These are phyloP conservation scores for Hygrophoropsis aurantiaca DNA, from an alignment of 768 basidiomycete genomes.

Conservation along the genomic window DNA sequence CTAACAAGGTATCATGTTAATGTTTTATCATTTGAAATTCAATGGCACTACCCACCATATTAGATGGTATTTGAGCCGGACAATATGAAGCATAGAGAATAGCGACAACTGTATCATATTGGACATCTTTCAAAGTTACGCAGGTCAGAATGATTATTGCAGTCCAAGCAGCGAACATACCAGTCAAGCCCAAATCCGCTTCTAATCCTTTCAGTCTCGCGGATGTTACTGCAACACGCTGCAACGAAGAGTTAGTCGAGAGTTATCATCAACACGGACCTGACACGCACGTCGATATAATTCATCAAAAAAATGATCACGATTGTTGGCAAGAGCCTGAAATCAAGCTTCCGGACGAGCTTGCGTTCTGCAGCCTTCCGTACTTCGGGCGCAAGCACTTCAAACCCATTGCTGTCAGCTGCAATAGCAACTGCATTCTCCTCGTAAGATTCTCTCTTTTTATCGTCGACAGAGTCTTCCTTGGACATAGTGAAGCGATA, in stretches of 20 bases:
- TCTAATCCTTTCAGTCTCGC: slow-evolving; percentile 52
- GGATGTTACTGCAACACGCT: slow-evolving; percentile 52
- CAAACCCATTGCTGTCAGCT: not conserved
- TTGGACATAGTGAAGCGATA: slow-evolving; percentile 12
- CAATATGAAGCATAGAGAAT: slow-evolving; percentile 61
- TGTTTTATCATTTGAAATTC: slow-evolving; percentile 8
- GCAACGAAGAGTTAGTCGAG: not conserved
- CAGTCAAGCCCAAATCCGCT: slow-evolving; percentile 45
- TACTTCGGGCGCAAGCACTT: slow-evolving; percentile 1
- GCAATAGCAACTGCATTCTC: not conserved
- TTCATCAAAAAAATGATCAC: slow-evolving; percentile 65
- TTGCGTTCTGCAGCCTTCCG: slow-evolving; percentile 12
- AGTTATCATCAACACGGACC: not conserved
- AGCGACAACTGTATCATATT: slow-evolving; percentile 56
- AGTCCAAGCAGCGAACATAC: slow-evolving; percentile 20
- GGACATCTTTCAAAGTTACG: slow-evolving; percentile 38
- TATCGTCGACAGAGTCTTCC: slow-evolving; percentile 7
- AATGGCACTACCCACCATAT: slow-evolving; percentile 43
- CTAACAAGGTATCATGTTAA: slow-evolving; percentile 33
- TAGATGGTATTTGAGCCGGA: slow-evolving; percentile 65
- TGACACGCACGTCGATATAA: slow-evolving; percentile 55
- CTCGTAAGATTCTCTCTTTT: slow-evolving; percentile 11
- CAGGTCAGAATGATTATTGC: slow-evolving; percentile 14
- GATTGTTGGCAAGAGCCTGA: slow-evolving; percentile 55
- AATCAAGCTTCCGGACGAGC: slow-evolving; percentile 58